phyloP scores from a whole-genome alignment of 352 stramenopile species.

The Blastocystis sp. region DNA sequence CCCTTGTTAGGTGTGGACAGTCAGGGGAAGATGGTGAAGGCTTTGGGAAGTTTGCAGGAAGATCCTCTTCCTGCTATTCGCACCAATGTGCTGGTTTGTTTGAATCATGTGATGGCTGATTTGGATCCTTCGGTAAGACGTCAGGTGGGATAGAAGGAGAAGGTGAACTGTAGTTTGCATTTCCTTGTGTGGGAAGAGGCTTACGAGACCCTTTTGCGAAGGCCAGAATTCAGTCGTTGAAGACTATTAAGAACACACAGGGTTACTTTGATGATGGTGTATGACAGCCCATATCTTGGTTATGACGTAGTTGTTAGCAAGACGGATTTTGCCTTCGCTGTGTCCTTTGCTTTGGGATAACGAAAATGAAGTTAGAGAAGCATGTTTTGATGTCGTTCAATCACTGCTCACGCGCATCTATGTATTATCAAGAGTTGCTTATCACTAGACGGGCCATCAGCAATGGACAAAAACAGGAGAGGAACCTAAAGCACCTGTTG shows the following conservation, averaged over 20 bases:
- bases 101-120: slow-evolving; percentile 4
- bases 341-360: slow-evolving; percentile 52
- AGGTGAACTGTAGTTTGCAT: neutral
- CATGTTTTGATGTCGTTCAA: slow-evolving; percentile 36
- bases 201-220: slow-evolving; percentile 51
- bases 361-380: neutral
- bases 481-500: neutral
- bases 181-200: slow-evolving; percentile 40
- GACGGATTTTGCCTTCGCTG: slow-evolving; percentile 29
- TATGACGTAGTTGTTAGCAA: slow-evolving; percentile 39
- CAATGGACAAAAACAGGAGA: slow-evolving; percentile 26
- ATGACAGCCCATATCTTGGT: neutral
- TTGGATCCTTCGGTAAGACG: slow-evolving; percentile 1
- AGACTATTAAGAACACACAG: slow-evolving; percentile 58
- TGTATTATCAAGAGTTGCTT: neutral
- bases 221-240: slow-evolving; percentile 52
- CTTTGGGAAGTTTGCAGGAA: slow-evolving; percentile 5
- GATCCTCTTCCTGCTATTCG: slow-evolving; percentile 47
- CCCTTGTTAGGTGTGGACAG: neutral
- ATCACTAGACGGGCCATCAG: neutral
- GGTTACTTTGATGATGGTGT: slow-evolving; percentile 50
- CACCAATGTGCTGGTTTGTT: slow-evolving; percentile 55
- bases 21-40: slow-evolving; percentile 41
- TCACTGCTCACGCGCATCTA: slow-evolving; percentile 52
- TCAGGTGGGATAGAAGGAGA: neutral